These are phyloP conservation scores for Candida sonorensis DNA, from an alignment of 805 yeast species.

Conservation along the genomic window DNA sequence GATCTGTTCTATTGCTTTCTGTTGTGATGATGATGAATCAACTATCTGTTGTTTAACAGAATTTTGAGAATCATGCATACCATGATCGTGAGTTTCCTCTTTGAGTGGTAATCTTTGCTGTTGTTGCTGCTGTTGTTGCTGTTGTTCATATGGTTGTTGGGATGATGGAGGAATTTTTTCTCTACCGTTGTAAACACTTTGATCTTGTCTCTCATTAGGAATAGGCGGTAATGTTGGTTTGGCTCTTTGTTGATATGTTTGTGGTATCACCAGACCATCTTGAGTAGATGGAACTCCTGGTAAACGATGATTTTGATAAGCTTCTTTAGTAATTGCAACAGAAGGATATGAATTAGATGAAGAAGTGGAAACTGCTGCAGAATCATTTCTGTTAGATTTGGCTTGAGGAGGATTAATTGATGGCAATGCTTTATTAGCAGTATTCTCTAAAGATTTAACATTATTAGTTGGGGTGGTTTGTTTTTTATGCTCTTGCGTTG, in stretches of 20 bases:
- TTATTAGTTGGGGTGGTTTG: no score
- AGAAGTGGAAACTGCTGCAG: conserved; percentile 8
- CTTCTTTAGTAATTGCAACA: conserved; percentile 15
- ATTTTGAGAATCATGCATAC: no score
- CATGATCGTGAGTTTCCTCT: no score
- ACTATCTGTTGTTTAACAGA: no score
- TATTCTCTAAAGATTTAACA: no score
- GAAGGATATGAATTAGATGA: not conserved
- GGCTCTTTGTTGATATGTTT: conserved; percentile 4
- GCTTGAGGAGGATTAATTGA: no score
- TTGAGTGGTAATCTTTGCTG: no score
- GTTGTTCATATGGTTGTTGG: conserved; percentile 4
- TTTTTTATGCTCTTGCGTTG: conserved; percentile 42
- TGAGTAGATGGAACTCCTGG: conserved; percentile 9
- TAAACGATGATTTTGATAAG: conserved; percentile 11
- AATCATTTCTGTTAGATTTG: no score
- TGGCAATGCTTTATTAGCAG: no score
- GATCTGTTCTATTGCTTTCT: no score
- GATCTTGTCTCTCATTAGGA: not conserved
- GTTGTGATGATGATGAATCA: no score
- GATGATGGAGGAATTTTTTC: conserved; percentile 8
- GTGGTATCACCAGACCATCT: not conserved
- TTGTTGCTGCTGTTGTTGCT: conserved; percentile 2
- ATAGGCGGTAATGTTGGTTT: conserved; percentile 9
- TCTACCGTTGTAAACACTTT: not conserved